A percentile compares a stretch with the other conserved stretches of the same genome.
phyloP scores from a whole-genome alignment of 495 filamentous ascomycete species.

The Cercophora sp. region DNA sequence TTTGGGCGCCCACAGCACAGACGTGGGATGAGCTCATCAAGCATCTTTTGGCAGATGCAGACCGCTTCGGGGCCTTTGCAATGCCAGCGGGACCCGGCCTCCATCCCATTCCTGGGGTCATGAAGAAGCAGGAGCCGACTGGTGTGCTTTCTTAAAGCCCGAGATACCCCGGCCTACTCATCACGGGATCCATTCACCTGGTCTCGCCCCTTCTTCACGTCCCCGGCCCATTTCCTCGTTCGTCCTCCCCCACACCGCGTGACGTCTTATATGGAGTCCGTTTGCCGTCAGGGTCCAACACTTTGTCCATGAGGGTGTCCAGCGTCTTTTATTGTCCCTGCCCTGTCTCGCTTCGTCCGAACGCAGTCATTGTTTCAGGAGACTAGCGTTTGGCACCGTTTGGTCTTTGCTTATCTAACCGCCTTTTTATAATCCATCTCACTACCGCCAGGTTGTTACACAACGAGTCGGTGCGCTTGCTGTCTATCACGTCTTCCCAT shows the following conservation, averaged over 20 bases:
- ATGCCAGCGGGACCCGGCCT: background rate
- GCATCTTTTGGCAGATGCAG: background rate
- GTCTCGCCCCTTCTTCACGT: background rate
- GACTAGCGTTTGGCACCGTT: no score
- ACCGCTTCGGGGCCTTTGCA: background rate
- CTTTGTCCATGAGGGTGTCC: no score
- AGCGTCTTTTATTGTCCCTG: no score
- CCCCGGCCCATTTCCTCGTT: background rate
- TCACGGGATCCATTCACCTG: background rate
- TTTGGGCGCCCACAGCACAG: no score
- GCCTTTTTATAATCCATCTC: background rate
- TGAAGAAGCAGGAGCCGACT: background rate
- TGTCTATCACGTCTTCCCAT: no score
- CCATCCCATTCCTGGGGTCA: background rate
- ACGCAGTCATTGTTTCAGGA: no score
- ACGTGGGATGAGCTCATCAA: constrained; percentile 10
- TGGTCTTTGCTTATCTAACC: background rate
- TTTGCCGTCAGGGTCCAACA: background rate
- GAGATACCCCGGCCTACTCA: no score
- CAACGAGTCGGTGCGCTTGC: no score
- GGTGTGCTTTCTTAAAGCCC: no score
- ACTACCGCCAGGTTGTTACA: no score
- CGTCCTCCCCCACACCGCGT: background rate
- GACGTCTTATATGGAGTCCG: background rate
- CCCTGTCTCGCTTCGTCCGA: no score